Percentiles rank a stretch among this genome's conserved stretches.
phyloP scores from a whole-genome alignment of 2,329 filamentous ascomycete species.

The Sarocladium kiliense region DNA sequence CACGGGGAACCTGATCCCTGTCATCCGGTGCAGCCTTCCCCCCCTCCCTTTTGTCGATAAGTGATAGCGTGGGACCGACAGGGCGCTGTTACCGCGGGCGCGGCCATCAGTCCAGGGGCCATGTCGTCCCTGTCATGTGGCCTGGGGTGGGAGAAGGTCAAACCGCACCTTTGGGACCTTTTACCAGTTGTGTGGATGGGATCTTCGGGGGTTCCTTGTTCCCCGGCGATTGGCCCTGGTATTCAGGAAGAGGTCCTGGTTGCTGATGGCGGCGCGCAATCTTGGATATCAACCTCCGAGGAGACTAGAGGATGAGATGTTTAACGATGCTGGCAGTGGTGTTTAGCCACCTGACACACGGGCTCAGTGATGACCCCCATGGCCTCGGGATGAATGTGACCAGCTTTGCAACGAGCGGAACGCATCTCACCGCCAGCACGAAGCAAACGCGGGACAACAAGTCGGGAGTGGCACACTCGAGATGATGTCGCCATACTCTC shows the following conservation, averaged over 20 bases:
- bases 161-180: slow-evolving; percentile 3
- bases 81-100: neutral
- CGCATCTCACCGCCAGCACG: too few relatives aligned
- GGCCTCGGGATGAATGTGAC: too few relatives aligned
- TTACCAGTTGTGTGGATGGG: slow-evolving; percentile 1
- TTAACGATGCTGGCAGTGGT: too few relatives aligned
- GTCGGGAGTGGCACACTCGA: too few relatives aligned
- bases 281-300: neutral
- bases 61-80: neutral
- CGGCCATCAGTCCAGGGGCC: neutral
- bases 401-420: too few relatives aligned
- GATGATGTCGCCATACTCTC: too few relatives aligned
- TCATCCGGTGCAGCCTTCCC: neutral
- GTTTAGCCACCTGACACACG: too few relatives aligned
- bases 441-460: too few relatives aligned
- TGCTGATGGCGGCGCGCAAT: neutral
- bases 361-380: too few relatives aligned
- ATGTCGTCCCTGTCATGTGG: neutral
- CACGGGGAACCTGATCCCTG: slow-evolving; percentile 2
- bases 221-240: neutral
- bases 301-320: too few relatives aligned
- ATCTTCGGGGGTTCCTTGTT: neutral
- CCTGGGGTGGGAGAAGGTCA: neutral
- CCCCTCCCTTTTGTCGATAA: slow-evolving; percentile 4
- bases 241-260: neutral